Base-by-base conservation (phyloP, 768 basidiomycete genomes). In the Tephrocybe sp. region DNA sequence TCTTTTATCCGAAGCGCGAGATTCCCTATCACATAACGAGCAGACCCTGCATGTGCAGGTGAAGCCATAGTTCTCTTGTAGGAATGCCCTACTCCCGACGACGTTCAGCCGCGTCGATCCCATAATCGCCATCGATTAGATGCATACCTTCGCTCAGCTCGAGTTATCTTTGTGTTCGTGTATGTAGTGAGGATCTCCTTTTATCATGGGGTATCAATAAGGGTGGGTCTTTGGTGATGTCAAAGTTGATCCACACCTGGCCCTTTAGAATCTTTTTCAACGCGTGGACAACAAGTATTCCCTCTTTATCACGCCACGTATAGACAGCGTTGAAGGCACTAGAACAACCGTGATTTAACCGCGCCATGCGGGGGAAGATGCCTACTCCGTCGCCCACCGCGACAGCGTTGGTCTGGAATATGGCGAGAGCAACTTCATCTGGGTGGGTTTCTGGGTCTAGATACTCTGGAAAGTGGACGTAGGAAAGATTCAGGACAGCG, bases 281-380 rank as follows among this genome's bases (percentile, higher is more conserved):
- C 8, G 85, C 84, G 63, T 85, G 71, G 3, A 87, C 79, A 30
- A 82, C 75, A 18, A 85, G 58, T 3, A 65, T 65, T 10, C 66
- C 61, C 49, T 83, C 80, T 24, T 68, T 60, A 38, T 78, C 73
- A 44, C 82, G 70, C 80, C 80, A 87, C 0, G 72, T 72, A 59
- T 87, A 87, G 11, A 86, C 80, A 4, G 72, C 74, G 63, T 86
- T 86, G 69, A 88, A 87, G 5, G 83, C 83, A 47, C 75, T 71
- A 3, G 84, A 79, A 59, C 85, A 87, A 0, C 81, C 85, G 55
- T 87, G 86, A 57, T 88, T 88, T 53, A 87, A 56, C 37, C 85
- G 72, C 11, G 84, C 83, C 75, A 81, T 84, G 18, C 63, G 70
- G n/a, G 84, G 84, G 62, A 86, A 87, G n/a, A 88, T 70, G 0